These are phyloP conservation scores for Ogataea neopini DNA, from an alignment of 805 yeast species.

Conservation along the genomic window DNA sequence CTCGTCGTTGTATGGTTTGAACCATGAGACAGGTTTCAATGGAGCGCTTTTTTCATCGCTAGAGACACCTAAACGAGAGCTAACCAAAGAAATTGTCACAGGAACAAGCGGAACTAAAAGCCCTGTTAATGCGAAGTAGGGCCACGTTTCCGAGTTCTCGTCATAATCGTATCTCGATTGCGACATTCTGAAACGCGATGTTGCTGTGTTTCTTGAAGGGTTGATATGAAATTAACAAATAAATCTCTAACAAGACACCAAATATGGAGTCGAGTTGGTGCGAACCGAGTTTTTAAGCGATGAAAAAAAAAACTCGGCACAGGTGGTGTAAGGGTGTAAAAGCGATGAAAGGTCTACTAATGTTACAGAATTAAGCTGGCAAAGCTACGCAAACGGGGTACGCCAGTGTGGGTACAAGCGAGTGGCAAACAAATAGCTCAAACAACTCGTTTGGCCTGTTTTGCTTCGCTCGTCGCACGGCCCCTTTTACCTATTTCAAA, in stretches of 20 bases:
- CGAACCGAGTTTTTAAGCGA: neutral
- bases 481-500: too few relatives aligned
- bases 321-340: neutral
- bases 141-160: slow-evolving; percentile 91
- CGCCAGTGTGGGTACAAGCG: too few relatives aligned
- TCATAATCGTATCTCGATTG: slow-evolving; percentile 74
- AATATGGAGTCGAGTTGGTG: neutral
- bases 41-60: slow-evolving; percentile 11
- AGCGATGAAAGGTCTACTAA: too few relatives aligned
- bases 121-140: slow-evolving; percentile 78
- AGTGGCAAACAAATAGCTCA: too few relatives aligned
- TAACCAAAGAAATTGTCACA: slow-evolving; percentile 30
- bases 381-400: too few relatives aligned
- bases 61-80: slow-evolving; percentile 1
- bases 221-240: neutral
- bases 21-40: slow-evolving; percentile 29
- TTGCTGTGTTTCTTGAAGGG: neutral
- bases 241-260: neutral
- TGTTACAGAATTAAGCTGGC: too few relatives aligned
- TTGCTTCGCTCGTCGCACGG: too few relatives aligned
- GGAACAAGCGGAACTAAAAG: slow-evolving; percentile 71
- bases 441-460: too few relatives aligned
- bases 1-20: slow-evolving; percentile 37
- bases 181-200: slow-evolving; percentile 37
- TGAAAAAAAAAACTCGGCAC: neutral